These are phyloP conservation scores for Boletus speciosus DNA, from an alignment of 768 basidiomycete species.

Conservation along the genomic window DNA sequence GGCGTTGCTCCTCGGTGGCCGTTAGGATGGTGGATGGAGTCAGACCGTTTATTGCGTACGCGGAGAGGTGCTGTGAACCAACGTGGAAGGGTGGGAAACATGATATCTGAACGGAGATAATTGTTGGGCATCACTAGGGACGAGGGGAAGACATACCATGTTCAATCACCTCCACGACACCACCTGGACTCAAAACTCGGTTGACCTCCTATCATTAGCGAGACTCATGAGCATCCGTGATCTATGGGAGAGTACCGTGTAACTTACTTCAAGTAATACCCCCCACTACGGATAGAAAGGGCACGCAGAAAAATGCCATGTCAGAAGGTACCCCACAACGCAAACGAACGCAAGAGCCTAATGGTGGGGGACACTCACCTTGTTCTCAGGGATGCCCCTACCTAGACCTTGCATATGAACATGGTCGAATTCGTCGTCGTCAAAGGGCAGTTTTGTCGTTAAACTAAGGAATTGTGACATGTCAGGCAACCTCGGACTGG, in stretches of 20 bases:
- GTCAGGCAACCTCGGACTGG: slow-evolving; percentile 1
- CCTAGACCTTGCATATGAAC: slow-evolving; percentile 69
- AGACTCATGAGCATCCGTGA: slow-evolving; percentile 1
- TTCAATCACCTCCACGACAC: slow-evolving; percentile 68
- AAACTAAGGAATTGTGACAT: slow-evolving; percentile 40
- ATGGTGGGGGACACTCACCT: slow-evolving; percentile 36
- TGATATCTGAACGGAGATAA: slow-evolving; percentile 46
- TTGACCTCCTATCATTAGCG: slow-evolving; percentile 57
- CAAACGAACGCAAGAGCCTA: not conserved
- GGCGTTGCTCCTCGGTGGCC: slow-evolving; percentile 34
- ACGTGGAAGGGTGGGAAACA: slow-evolving; percentile 71
- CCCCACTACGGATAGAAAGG: slow-evolving; percentile 50
- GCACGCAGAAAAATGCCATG: not conserved
- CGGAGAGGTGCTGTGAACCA: slow-evolving; percentile 77
- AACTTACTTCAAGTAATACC: slow-evolving; percentile 55
- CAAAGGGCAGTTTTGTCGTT: slow-evolving; percentile 73
- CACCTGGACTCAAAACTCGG: slow-evolving; percentile 66
- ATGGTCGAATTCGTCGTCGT: slow-evolving; percentile 80
- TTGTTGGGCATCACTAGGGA: not conserved
- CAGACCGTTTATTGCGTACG: slow-evolving; percentile 43
- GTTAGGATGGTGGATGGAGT: slow-evolving; percentile 52
- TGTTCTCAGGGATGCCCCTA: slow-evolving; percentile 70
- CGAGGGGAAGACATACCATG: slow-evolving; percentile 47
- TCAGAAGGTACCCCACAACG: slow-evolving; percentile 3
- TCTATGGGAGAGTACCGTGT: not conserved